Evolutionary conservation across 495 filamentous ascomycete species (phyloP).

Genomic region (Penicillium fimorum): DNA sequence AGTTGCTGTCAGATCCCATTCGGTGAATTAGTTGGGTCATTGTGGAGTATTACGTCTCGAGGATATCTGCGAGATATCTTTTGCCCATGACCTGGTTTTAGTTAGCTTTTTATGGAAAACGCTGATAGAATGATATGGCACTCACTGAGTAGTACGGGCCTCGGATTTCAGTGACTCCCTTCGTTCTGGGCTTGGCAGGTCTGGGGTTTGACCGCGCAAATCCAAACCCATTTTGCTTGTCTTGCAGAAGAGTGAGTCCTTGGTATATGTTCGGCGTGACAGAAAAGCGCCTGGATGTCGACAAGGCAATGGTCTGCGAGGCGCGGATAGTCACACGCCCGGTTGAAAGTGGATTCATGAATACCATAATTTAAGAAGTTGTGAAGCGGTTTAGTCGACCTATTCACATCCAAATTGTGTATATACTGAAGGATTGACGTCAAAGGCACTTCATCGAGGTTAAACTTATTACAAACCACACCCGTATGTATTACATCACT

Average conservation of each 20-base stretch:
- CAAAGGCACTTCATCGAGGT: slow-evolving; percentile 23
- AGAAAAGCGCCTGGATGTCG: slow-evolving; percentile 19
- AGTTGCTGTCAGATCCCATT: neutral
- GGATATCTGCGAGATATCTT: slow-evolving; percentile 49
- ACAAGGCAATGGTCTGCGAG: slow-evolving; percentile 10
- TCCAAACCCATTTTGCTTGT: slow-evolving; percentile 51
- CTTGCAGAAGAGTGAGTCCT: slow-evolving; percentile 46
- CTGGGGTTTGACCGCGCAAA: slow-evolving; percentile 54
- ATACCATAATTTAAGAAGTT: slow-evolving; percentile 4
- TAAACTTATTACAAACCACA: no score
- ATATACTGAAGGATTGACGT: slow-evolving; percentile 19
- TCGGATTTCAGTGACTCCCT: slow-evolving; percentile 55
- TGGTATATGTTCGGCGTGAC: slow-evolving; percentile 17
- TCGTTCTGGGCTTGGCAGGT: slow-evolving; percentile 49
- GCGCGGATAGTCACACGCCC: slow-evolving; percentile 4
- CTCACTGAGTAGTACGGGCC: slow-evolving; percentile 56
- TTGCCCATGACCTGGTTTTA: slow-evolving; percentile 48
- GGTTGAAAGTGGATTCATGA: neutral
- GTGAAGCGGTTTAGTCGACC: neutral
- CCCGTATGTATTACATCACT: no score
- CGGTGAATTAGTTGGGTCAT: neutral
- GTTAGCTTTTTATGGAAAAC: neutral
- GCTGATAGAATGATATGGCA: neutral
- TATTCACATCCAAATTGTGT: neutral
- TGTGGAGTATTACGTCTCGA: slow-evolving; percentile 43